Conservation (phyloP, 1,139 yeast species). For the Yamadazyma sp. region DNA sequence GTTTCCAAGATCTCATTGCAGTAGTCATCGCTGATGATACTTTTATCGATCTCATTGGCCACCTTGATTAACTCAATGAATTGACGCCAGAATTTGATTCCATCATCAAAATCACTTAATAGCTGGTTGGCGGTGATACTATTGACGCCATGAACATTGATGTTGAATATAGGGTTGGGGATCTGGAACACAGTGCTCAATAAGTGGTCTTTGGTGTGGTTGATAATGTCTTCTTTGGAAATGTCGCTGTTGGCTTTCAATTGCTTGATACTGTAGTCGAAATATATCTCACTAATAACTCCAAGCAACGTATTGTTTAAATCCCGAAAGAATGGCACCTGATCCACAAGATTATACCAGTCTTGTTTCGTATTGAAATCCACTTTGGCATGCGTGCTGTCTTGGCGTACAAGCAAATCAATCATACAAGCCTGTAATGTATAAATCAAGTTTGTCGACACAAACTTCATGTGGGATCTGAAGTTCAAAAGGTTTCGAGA, state of each 20-base stretch:
- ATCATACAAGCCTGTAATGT: constrained; percentile 53
- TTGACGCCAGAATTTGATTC: constrained; percentile 38
- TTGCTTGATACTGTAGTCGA: constrained; percentile 37
- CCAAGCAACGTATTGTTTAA: constrained; percentile 48
- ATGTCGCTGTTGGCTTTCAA: constrained; percentile 22
- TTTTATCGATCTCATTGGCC: constrained; percentile 34
- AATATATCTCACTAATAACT: constrained; percentile 43
- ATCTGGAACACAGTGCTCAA: constrained; percentile 41
- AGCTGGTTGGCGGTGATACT: constrained; percentile 39
- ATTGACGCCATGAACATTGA: constrained; percentile 44
- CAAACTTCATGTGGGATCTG: constrained; percentile 62
- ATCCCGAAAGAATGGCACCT: constrained; percentile 60
- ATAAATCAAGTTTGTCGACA: constrained; percentile 52
- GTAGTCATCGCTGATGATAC: constrained; percentile 33
- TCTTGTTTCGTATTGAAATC: constrained; percentile 41
- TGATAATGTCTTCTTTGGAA: constrained; percentile 28
- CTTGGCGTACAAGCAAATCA: constrained; percentile 54
- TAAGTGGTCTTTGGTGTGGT: constrained; percentile 35
- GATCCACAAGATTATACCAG: constrained; percentile 58
- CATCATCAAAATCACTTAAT: constrained; percentile 39
- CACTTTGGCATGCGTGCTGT: constrained; percentile 44
- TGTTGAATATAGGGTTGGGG: constrained; percentile 38
- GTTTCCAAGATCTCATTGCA: constrained; percentile 37
- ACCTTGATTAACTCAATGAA: constrained; percentile 41
- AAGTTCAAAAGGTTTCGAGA: constrained; percentile 63